These are phyloP conservation scores for Didymella sp. DNA, from an alignment of 2,329 filamentous ascomycete species.

Conservation along the genomic window DNA sequence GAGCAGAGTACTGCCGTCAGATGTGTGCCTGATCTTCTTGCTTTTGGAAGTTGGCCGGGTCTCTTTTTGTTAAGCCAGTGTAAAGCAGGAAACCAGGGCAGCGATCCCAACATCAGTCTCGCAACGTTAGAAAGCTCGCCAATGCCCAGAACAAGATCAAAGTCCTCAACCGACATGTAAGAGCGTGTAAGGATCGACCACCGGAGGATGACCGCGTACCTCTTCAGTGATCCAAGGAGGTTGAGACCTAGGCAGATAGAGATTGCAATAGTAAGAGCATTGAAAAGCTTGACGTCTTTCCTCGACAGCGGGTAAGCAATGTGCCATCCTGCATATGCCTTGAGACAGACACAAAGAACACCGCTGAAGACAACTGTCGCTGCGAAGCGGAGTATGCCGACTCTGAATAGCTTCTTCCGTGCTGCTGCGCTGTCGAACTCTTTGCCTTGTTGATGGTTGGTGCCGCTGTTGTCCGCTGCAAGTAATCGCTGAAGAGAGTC, in stretches of 20 bases:
- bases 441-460: too few relatives aligned
- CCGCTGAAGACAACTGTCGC: constrained; percentile 37
- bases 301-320: constrained; percentile 31
- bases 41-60: constrained; percentile 5
- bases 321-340: constrained; percentile 39
- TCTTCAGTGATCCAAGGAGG: constrained; percentile 40
- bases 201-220: constrained; percentile 42
- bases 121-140: constrained; percentile 40
- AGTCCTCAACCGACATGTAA: constrained; percentile 42
- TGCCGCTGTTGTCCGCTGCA: too few relatives aligned
- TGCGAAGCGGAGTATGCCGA: too few relatives aligned
- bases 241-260: constrained; percentile 46
- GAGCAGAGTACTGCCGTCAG: constrained; percentile 37
- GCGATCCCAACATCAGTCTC: constrained; percentile 22
- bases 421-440: too few relatives aligned
- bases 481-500: too few relatives aligned
- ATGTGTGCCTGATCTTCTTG: neutral
- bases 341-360: constrained; percentile 34
- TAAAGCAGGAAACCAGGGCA: neutral
- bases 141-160: constrained; percentile 45
- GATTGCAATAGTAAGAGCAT: constrained; percentile 40
- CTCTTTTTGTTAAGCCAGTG: too few relatives aligned
- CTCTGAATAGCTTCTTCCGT: too few relatives aligned
- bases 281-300: constrained; percentile 39
- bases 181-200: constrained; percentile 41